Conservation (phyloP, 805 yeast species). For the Sporopachydermia quercuum region DNA sequence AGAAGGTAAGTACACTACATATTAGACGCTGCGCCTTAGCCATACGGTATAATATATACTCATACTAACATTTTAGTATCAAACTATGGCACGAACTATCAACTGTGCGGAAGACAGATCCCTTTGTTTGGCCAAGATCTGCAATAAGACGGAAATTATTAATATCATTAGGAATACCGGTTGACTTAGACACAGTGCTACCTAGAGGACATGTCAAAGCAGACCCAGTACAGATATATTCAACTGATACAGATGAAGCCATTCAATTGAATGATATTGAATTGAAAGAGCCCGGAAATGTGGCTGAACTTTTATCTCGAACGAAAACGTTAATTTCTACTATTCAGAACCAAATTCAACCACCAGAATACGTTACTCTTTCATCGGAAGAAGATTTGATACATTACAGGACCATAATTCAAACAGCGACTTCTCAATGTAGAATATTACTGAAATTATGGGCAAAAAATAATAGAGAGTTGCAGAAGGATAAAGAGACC, state of each 20-base stretch:
- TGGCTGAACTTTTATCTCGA: constrained; percentile 22
- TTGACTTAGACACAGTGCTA: constrained; percentile 45
- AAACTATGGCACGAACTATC: constrained; percentile 31
- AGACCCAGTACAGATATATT: constrained; percentile 6
- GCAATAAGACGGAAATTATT: constrained; percentile 48
- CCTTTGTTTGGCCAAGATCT: constrained; percentile 58
- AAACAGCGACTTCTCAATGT: constrained; percentile 2
- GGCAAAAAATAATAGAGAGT: constrained; percentile 32
- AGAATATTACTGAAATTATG: constrained; percentile 31
- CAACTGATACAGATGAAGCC: constrained; percentile 11
- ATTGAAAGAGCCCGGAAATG: constrained; percentile 7
- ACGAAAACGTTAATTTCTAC: constrained; percentile 17
- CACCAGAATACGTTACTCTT: constrained; percentile 14
- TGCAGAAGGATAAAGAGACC: constrained; percentile 51
- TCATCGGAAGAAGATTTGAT: constrained; percentile 7
- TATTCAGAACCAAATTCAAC: constrained; percentile 8
- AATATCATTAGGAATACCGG: constrained; percentile 55
- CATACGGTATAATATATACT: no score
- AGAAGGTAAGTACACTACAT: no score
- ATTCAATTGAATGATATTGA: constrained; percentile 1
- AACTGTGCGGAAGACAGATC: constrained; percentile 32
- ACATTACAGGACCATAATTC: constrained; percentile 4
- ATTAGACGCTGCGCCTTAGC: no score
- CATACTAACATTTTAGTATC: background rate
- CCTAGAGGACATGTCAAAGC: constrained; percentile 15